Base-by-base conservation (phyloP, 306 rosid genomes). In the Quillaja saponaria region DNA sequence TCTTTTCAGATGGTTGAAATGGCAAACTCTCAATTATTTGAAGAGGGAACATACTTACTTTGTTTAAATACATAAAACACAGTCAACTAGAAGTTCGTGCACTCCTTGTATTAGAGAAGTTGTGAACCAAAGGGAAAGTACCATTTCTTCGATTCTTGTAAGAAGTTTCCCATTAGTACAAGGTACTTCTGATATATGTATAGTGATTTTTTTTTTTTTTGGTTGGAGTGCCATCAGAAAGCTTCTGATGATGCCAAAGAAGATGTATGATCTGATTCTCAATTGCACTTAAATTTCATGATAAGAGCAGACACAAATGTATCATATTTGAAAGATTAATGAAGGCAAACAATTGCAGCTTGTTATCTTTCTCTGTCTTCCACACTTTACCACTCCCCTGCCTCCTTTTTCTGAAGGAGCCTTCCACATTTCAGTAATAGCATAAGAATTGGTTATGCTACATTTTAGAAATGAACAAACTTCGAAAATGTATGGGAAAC, bases 31-130 rank as follows among this genome's bases (percentile, higher is more conserved):
- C 84, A 71, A 47, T 83, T 83, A 52, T 65, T 64, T 37, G 73
- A 50, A 48, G 88, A 82, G 41, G 76, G 82, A 55, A 86, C 80
- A 25, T 78, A 75, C 82, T 77, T 91, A 78, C 88, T 91, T 49
- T 76, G 88, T 61, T 69, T 84, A 41, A 78, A 58, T 68, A 69
- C 64, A 18, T 72, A 51, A 67, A 79, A 35, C 63, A 31, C 48
- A 0, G 8, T 25, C 41, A n/a, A 54, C 18, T 34, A n/a, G 45
- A 59, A 47, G 6, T 34, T 48, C 10, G 3, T 49, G 33, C 41
- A 50, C 13, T 58, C 13, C 58, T 52, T 61, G 69, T 58, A 14
- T 60, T 52, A 61, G 71, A 55, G 35, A 19, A 40, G 58, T 67
- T 28, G 8, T 7, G 7, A n/a, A 39, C n/a, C n/a, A n/a, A n/a